Evolutionary conservation across 495 filamentous ascomycete species (phyloP), one percentile per base, ranked within the genome.

Genomic region (Lichenothelia convexa): DNA sequence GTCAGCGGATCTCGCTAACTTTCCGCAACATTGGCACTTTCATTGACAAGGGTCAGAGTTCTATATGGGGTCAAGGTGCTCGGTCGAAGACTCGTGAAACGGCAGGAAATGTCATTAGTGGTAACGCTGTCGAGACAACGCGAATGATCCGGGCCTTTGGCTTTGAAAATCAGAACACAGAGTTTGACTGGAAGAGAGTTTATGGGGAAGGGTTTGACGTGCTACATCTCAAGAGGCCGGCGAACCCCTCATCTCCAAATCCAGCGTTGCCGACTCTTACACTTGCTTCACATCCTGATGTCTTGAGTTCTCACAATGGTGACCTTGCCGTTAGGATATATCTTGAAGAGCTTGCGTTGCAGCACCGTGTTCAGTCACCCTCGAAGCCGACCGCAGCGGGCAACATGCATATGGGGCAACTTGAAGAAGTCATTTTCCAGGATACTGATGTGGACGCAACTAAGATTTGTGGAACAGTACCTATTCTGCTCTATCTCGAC

Each of bases 41-140:
- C 49, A 57, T 92, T 7, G 57, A 77, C 40, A 57, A 64, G 5
- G 55, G 70, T 8, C 63, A 71, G 15, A 56, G 60, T 23, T 55
- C 49, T 11, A 93, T 99, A 42, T 95, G 85, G 84, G 89, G 89
- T 20, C 85, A 93, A 57, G 89, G 89, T 4, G 91, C 87, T 2
- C 65, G 64, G 0, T 50, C 59, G 8, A 95, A 94, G 56, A 59
- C 55, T 0, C 58, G 61, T 12, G 59, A 60, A 0, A 45, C 57
- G 0, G 80, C 84, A 2, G 54, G 59, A 7, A 46, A 55, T 0
- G 75, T 93, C 4, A 54, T 80, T 27, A 82, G 80, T 41, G 82
- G 73, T 0, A 67, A 80, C 36, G 60, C 64, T 0, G 55, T 60
- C 6, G 68, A 80, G 38, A 73, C 77, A 0, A 70, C 85, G 38